Conservation (phyloP, 805 yeast species). For the Huiozyma naganishii region DNA sequence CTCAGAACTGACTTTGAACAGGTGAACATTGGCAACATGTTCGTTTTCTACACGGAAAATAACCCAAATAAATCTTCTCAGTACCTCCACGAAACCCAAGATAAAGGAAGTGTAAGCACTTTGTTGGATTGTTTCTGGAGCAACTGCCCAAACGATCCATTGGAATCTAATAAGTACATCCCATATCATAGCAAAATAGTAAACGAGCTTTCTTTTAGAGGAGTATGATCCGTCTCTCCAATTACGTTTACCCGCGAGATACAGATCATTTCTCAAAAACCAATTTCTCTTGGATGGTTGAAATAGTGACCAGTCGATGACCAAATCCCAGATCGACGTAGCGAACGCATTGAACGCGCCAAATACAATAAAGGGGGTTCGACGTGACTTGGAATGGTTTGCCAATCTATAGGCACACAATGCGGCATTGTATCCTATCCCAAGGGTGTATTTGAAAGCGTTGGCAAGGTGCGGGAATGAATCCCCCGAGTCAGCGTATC, state of each 20-base stretch:
- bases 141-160: conserved; percentile 85
- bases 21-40: conserved; percentile 79
- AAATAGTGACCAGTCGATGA: conserved; percentile 92
- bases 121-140: conserved; percentile 68
- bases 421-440: conserved; percentile 57
- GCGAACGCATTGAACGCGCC: conserved; percentile 64
- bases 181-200: conserved; percentile 62
- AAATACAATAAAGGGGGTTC: conserved; percentile 57
- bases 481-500: conserved; percentile 87
- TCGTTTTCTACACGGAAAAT: conserved; percentile 93
- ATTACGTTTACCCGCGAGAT: conserved; percentile 37
- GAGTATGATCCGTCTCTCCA: conserved; percentile 27
- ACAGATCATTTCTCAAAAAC: conserved; percentile 61
- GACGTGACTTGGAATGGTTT: conserved; percentile 24
- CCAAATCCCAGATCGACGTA: conserved; percentile 74
- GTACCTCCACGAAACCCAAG: conserved; percentile 70
- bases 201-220: conserved; percentile 32
- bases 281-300: conserved; percentile 47
- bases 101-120: conserved; percentile 78
- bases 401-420: conserved; percentile 63
- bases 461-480: conserved; percentile 95
- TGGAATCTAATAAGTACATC: conserved; percentile 75
- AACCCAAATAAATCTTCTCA: conserved; percentile 83
- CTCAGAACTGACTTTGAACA: conserved; percentile 82
- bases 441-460: conserved; percentile 61